Conservation (phyloP, 805 yeast species). For the Saccharomycopsis guyanensis region DNA sequence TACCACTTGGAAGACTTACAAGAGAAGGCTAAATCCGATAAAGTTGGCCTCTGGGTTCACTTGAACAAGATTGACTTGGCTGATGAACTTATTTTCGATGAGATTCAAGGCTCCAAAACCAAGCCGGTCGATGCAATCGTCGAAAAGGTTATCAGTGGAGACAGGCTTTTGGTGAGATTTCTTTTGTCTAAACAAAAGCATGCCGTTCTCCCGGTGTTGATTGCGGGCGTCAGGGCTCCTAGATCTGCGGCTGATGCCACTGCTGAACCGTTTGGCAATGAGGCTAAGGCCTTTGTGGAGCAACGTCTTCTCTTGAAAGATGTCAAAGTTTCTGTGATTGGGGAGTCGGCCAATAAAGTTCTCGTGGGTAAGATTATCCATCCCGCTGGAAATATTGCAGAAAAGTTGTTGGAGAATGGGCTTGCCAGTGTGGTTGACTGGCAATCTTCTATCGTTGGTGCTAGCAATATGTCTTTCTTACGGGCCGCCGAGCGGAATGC, state of each 20-base stretch:
- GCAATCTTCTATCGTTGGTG: slow-evolving; percentile 67
- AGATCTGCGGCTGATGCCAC: slow-evolving; percentile 40
- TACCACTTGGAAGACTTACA: slow-evolving; percentile 35
- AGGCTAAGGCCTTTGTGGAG: slow-evolving; percentile 58
- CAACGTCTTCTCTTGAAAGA: slow-evolving; percentile 53
- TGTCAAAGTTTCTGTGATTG: slow-evolving; percentile 50
- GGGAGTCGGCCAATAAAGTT: slow-evolving; percentile 54
- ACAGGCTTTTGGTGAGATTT: slow-evolving; percentile 58
- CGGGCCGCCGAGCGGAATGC: slow-evolving; percentile 63
- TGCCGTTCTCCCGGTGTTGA: slow-evolving; percentile 47
- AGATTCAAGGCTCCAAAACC: slow-evolving; percentile 10
- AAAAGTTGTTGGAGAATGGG: slow-evolving; percentile 59
- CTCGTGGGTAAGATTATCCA: slow-evolving; percentile 53
- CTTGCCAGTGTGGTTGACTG: slow-evolving; percentile 71
- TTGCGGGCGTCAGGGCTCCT: slow-evolving; percentile 73
- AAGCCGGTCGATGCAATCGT: slow-evolving; percentile 41
- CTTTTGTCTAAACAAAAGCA: slow-evolving; percentile 43
- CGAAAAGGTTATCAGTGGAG: slow-evolving; percentile 74
- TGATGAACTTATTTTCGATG: slow-evolving; percentile 16
- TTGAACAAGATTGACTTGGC: slow-evolving; percentile 7
- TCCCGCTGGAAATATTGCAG: slow-evolving; percentile 73
- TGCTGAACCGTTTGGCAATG: slow-evolving; percentile 58
- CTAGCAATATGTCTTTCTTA: slow-evolving; percentile 50
- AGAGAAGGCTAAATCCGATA: slow-evolving; percentile 42
- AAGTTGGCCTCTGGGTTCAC: slow-evolving; percentile 49